Evolutionary conservation across 345 rosid species (phyloP).

Genomic region (Eucalyptus tenuipes): DNA sequence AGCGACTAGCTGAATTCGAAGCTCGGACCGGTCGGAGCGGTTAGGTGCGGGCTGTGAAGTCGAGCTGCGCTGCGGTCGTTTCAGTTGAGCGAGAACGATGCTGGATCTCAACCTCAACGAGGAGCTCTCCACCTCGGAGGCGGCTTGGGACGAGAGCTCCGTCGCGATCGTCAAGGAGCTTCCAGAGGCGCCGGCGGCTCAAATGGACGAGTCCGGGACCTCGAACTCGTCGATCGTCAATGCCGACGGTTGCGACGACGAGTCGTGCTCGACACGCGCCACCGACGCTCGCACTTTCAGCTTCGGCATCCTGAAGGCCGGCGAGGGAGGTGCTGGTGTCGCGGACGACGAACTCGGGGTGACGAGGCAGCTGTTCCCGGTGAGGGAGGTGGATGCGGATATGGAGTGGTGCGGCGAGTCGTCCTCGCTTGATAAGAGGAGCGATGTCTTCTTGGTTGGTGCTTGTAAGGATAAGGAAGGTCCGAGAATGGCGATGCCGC

Average conservation of each 20-base stretch:
- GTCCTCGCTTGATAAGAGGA: slow-evolving; percentile 27
- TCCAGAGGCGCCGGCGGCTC: slow-evolving; percentile 23
- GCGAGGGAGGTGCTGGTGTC: background rate
- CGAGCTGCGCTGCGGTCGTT: background rate
- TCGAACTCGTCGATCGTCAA: slow-evolving; percentile 79
- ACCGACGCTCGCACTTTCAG: slow-evolving; percentile 25
- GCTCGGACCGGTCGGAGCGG: background rate
- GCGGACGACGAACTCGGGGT: slow-evolving; percentile 7
- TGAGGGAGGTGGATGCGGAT: background rate
- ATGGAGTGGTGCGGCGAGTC: slow-evolving; percentile 6
- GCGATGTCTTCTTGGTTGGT: slow-evolving; percentile 30
- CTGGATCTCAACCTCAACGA: slow-evolving; percentile 80
- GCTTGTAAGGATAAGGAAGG: slow-evolving; percentile 2
- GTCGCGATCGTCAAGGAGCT: background rate
- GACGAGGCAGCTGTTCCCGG: slow-evolving; percentile 63
- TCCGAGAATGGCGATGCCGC: slow-evolving; percentile 25
- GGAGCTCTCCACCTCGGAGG: slow-evolving; percentile 13
- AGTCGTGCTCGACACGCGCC: slow-evolving; percentile 51
- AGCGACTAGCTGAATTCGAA: background rate
- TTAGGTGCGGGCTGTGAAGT: background rate
- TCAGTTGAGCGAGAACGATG: slow-evolving; percentile 14
- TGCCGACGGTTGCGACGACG: slow-evolving; percentile 58
- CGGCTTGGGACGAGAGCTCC: slow-evolving; percentile 27
- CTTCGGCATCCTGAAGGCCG: slow-evolving; percentile 63
- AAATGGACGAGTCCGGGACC: slow-evolving; percentile 50